Evolutionary conservation across 2,329 filamentous ascomycete genomes (phyloP).

Genomic region (Fusarium sp.): DNA sequence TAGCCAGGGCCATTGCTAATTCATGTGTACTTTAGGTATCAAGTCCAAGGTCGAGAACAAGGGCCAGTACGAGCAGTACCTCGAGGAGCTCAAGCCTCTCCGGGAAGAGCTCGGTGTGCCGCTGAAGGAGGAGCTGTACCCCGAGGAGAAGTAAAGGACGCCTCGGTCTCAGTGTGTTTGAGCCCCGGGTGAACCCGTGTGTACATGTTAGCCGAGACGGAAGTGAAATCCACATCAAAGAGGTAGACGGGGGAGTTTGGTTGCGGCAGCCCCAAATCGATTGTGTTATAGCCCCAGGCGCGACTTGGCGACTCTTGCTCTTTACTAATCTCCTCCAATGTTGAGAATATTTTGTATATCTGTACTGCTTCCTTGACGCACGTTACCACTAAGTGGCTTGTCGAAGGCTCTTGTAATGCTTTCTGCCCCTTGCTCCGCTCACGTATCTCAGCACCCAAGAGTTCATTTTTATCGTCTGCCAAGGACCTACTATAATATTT

Average conservation of each 20-base stretch:
- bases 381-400: constrained; percentile 16
- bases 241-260: constrained; percentile 52
- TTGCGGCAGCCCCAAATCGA: constrained; percentile 52
- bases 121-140: constrained; percentile 95
- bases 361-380: constrained; percentile 5
- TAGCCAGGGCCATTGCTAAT: constrained; percentile 34
- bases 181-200: constrained; percentile 48
- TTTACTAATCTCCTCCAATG: constrained; percentile 43
- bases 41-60: constrained; percentile 99
- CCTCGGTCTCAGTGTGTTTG: constrained; percentile 36
- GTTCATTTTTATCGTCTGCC: too few relatives aligned
- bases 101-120: constrained; percentile 93
- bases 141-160: constrained; percentile 68
- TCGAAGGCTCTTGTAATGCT: neutral
- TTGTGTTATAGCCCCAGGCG: constrained; percentile 51
- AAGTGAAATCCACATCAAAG: constrained; percentile 46
- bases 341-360: constrained; percentile 41
- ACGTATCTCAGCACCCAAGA: too few relatives aligned
- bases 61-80: constrained; percentile 96
- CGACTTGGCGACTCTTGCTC: constrained; percentile 44
- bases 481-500: too few relatives aligned
- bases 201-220: constrained; percentile 57
- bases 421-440: too few relatives aligned
- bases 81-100: constrained; percentile 91
- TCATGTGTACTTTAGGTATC: constrained; percentile 75